A percentile compares a stretch with the other conserved stretches of the same genome.
Evolutionary conservation across 1,139 yeast species (phyloP).

Genomic region (Diutina siamensis): DNA sequence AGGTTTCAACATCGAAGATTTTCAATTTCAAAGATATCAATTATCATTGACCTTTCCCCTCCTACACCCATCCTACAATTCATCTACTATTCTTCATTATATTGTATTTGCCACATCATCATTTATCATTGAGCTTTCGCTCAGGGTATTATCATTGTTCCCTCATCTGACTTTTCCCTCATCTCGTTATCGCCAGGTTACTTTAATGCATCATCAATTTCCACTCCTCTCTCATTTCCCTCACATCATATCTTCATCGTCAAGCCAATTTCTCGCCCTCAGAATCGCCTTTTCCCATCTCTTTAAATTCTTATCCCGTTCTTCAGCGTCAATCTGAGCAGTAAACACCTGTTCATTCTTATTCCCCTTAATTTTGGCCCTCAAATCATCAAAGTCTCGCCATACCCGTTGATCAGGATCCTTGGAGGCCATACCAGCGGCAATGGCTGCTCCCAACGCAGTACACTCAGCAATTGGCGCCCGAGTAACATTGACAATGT

Average conservation of each 20-base stretch:
- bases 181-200: not conserved
- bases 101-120: too few species aligned
- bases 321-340: conserved; percentile 25
- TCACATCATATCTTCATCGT: conserved; percentile 18
- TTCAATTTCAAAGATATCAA: not conserved
- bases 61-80: not conserved
- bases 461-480: conserved; percentile 86
- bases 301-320: conserved; percentile 55
- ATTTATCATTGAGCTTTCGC: too few species aligned
- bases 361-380: conserved; percentile 22
- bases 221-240: too few species aligned
- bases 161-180: not conserved
- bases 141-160: too few species aligned
- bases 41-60: not conserved
- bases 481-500: conserved; percentile 73
- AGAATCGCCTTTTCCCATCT: conserved; percentile 78
- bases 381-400: conserved; percentile 61
- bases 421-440: conserved; percentile 71
- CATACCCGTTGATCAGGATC: conserved; percentile 56
- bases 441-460: conserved; percentile 93
- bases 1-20: too few species aligned
- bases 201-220: not conserved
- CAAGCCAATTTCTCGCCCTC: conserved; percentile 71
- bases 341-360: conserved; percentile 27
- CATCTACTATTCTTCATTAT: too few species aligned